A percentile compares a stretch with the other conserved stretches of the same genome.
Conservation (phyloP, 2,329 filamentous ascomycete species). For the Coniochaeta sp. region DNA sequence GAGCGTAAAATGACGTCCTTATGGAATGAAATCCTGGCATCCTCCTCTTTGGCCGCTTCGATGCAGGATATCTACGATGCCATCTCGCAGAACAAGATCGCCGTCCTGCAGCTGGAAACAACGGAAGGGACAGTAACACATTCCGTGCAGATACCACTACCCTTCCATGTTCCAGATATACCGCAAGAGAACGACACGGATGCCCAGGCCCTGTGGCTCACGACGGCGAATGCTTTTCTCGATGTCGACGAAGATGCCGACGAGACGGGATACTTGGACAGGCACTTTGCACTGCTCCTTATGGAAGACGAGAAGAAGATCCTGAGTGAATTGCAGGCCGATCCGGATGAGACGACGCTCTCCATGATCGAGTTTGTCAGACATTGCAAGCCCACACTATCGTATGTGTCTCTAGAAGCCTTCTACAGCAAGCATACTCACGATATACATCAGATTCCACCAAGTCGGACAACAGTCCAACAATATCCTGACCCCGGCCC, state of each 20-base stretch:
- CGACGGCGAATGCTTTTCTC: constrained; percentile 71
- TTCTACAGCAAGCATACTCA: background rate
- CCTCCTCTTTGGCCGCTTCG: constrained; percentile 72
- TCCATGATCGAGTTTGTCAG: constrained; percentile 77
- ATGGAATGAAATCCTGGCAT: constrained; percentile 63
- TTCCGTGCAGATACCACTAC: constrained; percentile 57
- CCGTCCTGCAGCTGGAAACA: constrained; percentile 69
- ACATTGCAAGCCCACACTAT: constrained; percentile 61
- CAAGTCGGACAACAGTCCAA: constrained; percentile 57
- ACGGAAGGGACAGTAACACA: constrained; percentile 49
- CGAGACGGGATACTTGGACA: constrained; percentile 64
- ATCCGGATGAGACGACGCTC: constrained; percentile 66
- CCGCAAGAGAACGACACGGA: constrained; percentile 60
- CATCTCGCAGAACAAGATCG: constrained; percentile 78
- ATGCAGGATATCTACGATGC: constrained; percentile 77
- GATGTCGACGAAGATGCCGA: constrained; percentile 63
- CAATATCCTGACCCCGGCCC: constrained; percentile 65
- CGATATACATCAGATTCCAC: constrained; percentile 37
- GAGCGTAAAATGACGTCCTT: constrained; percentile 54
- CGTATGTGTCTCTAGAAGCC: constrained; percentile 30
- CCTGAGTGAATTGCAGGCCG: constrained; percentile 65
- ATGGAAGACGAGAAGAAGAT: constrained; percentile 74
- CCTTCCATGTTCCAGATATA: constrained; percentile 65
- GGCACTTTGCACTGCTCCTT: constrained; percentile 79
- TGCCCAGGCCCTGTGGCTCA: constrained; percentile 75